Base-by-base conservation (phyloP, 192 early-diverging fungal genomes). In the Rhizophagus clarus region DNA sequence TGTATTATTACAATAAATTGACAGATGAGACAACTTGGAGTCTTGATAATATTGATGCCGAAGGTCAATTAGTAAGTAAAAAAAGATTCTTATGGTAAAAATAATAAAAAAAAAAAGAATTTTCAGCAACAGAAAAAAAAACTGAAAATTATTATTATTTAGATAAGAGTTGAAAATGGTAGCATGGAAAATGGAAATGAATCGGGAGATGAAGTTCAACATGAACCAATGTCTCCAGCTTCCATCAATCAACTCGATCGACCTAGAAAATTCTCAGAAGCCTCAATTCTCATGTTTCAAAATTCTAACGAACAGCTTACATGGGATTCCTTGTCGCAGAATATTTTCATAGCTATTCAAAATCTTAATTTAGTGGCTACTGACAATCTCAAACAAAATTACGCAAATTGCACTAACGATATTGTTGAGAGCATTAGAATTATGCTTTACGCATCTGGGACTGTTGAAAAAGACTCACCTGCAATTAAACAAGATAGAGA, bases 381-480 rank as follows among this genome's bases (percentile, higher is more conserved):
- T 78, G 82, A 86, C 5, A 80, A 75, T 47, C 83, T 86, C 80
- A 92, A 89, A 76, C 82, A 83, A 61, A 81, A 87, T 31, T 95
- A 89, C 81, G 74, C 92, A 22, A 61, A 76, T 2, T 88, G 90
- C 79, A 84, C 93, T 34, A 82, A 87, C 40, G 77, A 84, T 64
- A 85, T 97, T 7, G 92, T 98, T 9, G 87, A 92, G 28, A 90
- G 93, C 45, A 92, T 98, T 72, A 90, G 96, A 29, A 90, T 91
- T 14, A 94, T 98, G 89, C 87, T 98, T 34, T 91, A 92, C 51
- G 88, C 93, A n/a, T 96, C 94, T 8, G 93, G 91, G 37, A 89
- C 92, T 0, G 87, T 93, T 0, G 90, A 90, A 28, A 91, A 90
- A 64, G 93, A 96, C 31, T 88, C 91, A 1, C 86, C 88, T 3